Evolutionary conservation across 2,329 filamentous ascomycete genomes (phyloP).

Genomic region (Mycosphaerella sp.): DNA sequence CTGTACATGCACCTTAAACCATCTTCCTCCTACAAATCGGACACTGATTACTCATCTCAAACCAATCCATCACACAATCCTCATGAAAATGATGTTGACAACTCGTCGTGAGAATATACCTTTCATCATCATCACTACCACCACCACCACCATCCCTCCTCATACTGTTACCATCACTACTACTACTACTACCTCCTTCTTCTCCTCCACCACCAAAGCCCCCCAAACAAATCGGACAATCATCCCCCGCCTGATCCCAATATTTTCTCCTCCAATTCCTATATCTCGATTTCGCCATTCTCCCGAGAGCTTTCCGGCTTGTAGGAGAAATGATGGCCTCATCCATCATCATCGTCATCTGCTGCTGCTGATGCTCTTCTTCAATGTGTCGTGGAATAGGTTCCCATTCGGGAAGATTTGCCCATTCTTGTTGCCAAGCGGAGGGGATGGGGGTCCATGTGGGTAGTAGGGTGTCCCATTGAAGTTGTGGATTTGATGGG

Average conservation of each 20-base stretch:
- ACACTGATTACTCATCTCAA: background rate
- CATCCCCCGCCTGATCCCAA: background rate
- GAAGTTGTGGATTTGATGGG: background rate
- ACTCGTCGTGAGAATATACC: background rate
- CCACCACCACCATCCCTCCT: too few species aligned
- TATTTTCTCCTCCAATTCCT: background rate
- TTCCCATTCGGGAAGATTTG: background rate
- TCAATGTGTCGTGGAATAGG: background rate
- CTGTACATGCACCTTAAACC: background rate
- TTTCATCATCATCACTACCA: background rate
- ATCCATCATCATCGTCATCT: background rate
- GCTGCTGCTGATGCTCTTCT: background rate
- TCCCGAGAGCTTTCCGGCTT: background rate
- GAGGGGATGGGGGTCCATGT: background rate
- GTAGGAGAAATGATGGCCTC: background rate
- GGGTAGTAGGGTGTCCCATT: background rate
- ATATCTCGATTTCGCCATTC: background rate
- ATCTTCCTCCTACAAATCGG: slow-evolving; percentile 2
- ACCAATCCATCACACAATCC: slow-evolving; percentile 1
- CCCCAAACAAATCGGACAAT: slow-evolving; percentile 4
- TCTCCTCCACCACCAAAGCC: background rate
- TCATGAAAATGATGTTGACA: slow-evolving; percentile 4
- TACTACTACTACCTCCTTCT: too few species aligned
- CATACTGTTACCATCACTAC: too few species aligned
- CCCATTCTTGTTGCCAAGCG: background rate